Evolutionary conservation across 2,329 filamentous ascomycete species (phyloP), one percentile per base, ranked within the genome.

Genomic region (Hirsutella minnesotensis): DNA sequence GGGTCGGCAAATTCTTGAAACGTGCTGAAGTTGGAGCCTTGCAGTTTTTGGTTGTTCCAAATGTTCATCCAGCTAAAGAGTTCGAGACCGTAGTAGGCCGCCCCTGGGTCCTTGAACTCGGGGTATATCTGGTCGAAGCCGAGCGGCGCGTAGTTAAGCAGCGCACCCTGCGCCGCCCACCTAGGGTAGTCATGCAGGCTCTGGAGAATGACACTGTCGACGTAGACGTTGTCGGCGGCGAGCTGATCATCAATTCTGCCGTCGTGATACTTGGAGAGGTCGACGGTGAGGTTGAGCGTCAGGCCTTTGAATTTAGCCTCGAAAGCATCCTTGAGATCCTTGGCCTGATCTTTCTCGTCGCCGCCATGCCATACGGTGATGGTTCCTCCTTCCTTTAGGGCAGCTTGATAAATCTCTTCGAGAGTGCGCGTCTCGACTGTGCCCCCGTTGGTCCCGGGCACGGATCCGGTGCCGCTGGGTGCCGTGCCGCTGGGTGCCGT

Each of bases 221-320:
- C 61, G 10, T 59, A 61, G 15, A 66, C 56, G 7, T 56, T 58
- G 8, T 58, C 53, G 1, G 50, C 46, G 3, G 61, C 64, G 1
- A 73, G 53, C 44, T 70, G 66, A 33, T 63, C 53, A 47, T 77
- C 70, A 8, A 75, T 49, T 8, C 57, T 57, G 16, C 50, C 58
- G 43, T 74, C 68, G 47, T 72, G 72, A 47, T 76, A 77, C 49
- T 76, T 77, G 45, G 71, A 74, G 0, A 77, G 51, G 44, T 75
- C 72, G 34, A 75, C 69, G 0, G 72, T 75, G 30, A 73, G 41
- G 48, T 76, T 73, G 15, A 76, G 61, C 4, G 62, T 68, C 44
- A 75, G 66, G 9, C 64, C 63, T 0, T 71, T 71, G 48, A 74
- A 76, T 1, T 58, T 56, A 1, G 51, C 46, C 47, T 71, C 68